A percentile compares a stretch with the other conserved stretches of the same genome.
phyloP scores from a whole-genome alignment of 1,139 yeast species.

The Candida glucosophila region DNA sequence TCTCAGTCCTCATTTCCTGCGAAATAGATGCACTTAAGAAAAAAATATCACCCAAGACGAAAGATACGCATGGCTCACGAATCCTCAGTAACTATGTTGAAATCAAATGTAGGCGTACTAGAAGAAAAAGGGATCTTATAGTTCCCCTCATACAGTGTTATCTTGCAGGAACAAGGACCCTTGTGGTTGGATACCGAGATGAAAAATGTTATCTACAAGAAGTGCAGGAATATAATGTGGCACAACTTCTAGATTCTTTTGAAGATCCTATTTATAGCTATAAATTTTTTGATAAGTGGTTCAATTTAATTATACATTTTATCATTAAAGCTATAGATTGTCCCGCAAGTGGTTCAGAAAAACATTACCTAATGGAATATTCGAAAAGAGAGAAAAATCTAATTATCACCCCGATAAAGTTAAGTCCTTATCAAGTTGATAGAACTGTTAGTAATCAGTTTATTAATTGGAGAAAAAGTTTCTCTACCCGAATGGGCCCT shows the following conservation, averaged over 20 bases:
- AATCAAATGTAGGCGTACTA: constrained; percentile 3
- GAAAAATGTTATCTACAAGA: constrained; percentile 3
- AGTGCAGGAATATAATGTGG: constrained; percentile 3
- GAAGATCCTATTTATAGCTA: constrained; percentile 1
- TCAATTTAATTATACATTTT: constrained; percentile 5
- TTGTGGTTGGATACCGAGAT: constrained; percentile 6
- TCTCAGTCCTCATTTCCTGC: constrained; percentile 5
- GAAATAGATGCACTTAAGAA: constrained; percentile 6
- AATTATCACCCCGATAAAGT: constrained; percentile 1
- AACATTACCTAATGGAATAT: constrained; percentile 1
- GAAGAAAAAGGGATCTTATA: constrained; percentile 1
- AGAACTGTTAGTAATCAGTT: constrained; percentile 2
- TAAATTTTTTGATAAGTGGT: constrained; percentile 5
- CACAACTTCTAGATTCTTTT: constrained; percentile 1
- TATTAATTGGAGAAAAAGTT: constrained; percentile 2
- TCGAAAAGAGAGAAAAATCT: constrained; percentile 1
- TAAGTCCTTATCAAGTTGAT: constrained; percentile 1
- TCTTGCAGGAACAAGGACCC: constrained; percentile 5
- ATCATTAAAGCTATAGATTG: constrained; percentile 1
- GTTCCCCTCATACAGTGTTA: constrained; percentile 5
- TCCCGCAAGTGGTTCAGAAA: constrained; percentile 1
- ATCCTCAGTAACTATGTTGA: constrained; percentile 6
- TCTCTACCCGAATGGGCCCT: background rate
- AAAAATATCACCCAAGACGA: background rate
- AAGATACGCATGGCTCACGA: constrained; percentile 1